Percentiles rank a stretch among this genome's conserved stretches.
phyloP scores from a whole-genome alignment of 345 rosid species.

The Eutrema heterophyllum region DNA sequence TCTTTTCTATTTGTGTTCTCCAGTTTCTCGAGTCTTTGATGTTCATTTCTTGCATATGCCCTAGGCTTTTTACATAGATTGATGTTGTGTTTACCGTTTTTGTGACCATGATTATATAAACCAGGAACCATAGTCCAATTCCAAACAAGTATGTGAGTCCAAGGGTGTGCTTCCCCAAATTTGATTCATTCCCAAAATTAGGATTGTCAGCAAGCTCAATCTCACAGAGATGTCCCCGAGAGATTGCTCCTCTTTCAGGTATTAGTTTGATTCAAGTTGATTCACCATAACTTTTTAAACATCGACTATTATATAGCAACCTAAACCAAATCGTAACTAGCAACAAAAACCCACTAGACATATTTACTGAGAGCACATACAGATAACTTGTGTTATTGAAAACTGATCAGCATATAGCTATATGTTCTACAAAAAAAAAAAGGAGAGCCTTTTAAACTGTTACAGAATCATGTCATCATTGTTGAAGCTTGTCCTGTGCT shows the following conservation, averaged over 20 bases:
- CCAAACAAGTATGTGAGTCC: not conserved
- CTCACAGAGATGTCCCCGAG: not conserved
- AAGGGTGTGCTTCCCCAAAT: conserved; percentile 4
- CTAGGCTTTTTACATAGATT: not conserved
- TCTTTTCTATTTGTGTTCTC: not conserved
- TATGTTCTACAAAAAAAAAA: not conserved
- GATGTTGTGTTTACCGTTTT: not conserved
- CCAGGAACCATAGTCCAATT: not conserved
- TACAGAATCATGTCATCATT: not conserved
- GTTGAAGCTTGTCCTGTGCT: not conserved
- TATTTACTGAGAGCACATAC: no score
- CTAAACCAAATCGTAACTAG: no score
- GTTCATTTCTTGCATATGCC: no score
- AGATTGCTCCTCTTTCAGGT: conserved; percentile 24
- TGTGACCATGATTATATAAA: not conserved
- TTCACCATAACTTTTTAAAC: not conserved
- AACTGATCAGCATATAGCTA: no score
- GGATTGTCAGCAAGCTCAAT: conserved; percentile 6
- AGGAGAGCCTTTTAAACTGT: not conserved
- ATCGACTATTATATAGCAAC: no score
- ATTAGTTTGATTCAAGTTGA: not conserved
- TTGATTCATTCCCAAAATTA: not conserved
- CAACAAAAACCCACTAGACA: no score
- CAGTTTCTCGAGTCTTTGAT: no score
- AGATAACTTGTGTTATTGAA: not conserved